Conservation (phyloP, 176 grass and related monocot genomes). For the Rhipidocladum racemiflorum region DNA sequence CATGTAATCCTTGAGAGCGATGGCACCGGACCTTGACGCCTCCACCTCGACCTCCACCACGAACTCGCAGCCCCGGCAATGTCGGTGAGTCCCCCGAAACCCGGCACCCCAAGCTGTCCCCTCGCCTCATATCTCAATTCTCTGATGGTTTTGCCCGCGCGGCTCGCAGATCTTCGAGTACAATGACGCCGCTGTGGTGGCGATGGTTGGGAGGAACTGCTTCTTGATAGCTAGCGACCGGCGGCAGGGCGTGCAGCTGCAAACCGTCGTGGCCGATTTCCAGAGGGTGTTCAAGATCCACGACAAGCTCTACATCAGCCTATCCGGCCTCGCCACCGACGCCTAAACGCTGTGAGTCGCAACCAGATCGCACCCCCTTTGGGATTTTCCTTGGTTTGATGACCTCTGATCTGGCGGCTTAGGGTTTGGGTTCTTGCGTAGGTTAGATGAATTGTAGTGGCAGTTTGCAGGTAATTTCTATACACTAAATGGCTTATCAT, state of each 20-base stretch:
- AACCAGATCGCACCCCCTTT: background rate
- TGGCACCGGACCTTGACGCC: background rate
- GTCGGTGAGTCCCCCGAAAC: conserved; percentile 34
- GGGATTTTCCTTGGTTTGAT: background rate
- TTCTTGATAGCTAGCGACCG: conserved; percentile 95
- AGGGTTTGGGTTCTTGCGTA: conserved; percentile 31
- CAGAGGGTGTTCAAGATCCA: conserved; percentile 93
- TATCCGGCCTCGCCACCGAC: conserved; percentile 90
- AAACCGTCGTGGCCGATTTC: conserved; percentile 94
- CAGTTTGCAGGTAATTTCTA: no score
- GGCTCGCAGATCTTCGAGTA: conserved; percentile 91
- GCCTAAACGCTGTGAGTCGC: conserved; percentile 74
- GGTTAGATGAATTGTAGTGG: no score
- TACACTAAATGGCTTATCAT: no score
- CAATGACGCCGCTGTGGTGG: conserved; percentile 89
- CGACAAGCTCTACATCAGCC: conserved; percentile 84
- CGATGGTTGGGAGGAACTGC: conserved; percentile 97
- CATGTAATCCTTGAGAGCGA: no score
- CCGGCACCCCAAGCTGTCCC: background rate
- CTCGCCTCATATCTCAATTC: background rate
- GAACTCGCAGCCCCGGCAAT: conserved; percentile 29
- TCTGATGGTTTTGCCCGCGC: background rate
- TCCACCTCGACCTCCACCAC: background rate
- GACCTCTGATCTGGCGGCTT: background rate
- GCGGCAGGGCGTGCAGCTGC: conserved; percentile 80